Evolutionary conservation across 179 eudicot genomes (phyloP).

Genomic region (Heliamphora pulchella): DNA sequence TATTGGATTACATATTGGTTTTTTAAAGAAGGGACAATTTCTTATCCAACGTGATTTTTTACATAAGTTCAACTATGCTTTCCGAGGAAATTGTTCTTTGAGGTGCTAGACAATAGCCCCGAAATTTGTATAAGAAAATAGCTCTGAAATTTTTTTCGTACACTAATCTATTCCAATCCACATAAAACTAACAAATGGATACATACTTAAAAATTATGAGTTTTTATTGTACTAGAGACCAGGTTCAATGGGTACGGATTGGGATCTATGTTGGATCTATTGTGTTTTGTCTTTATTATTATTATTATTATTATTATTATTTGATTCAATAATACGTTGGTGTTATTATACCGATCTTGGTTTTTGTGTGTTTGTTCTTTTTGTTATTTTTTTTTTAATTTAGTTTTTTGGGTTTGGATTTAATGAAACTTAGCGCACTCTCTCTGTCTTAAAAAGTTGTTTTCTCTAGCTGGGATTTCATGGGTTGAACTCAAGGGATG

Average conservation of each 20-base stretch:
- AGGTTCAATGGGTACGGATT: slow-evolving; percentile 50
- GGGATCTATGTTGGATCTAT: slow-evolving; percentile 56
- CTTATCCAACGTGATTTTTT: too few relatives aligned
- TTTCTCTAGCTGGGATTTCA: slow-evolving; percentile 43
- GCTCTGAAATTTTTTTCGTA: too few relatives aligned
- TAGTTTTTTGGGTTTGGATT: slow-evolving; percentile 23
- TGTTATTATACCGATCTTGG: slow-evolving; percentile 28
- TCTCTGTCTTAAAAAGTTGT: slow-evolving; percentile 33
- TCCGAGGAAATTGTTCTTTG: too few relatives aligned
- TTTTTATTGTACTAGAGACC: slow-evolving; percentile 20
- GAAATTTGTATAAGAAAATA: too few relatives aligned
- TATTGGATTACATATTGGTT: too few relatives aligned
- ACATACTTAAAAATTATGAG: not conserved
- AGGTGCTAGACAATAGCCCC: too few relatives aligned
- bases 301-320: slow-evolving; percentile 19
- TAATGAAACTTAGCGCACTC: slow-evolving; percentile 48
- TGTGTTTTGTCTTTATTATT: slow-evolving; percentile 22
- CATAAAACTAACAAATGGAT: not conserved
- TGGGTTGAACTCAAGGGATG: slow-evolving; percentile 55
- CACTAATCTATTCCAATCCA: too few relatives aligned
- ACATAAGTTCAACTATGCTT: too few relatives aligned
- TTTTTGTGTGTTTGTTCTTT: slow-evolving; percentile 26
- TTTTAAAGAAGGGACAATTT: too few relatives aligned
- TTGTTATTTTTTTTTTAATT: slow-evolving; percentile 19
- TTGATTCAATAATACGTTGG: slow-evolving; percentile 25